Evolutionary conservation across 148 eudicot species (phyloP).

Genomic region (Fagopyrum homotropicum): DNA sequence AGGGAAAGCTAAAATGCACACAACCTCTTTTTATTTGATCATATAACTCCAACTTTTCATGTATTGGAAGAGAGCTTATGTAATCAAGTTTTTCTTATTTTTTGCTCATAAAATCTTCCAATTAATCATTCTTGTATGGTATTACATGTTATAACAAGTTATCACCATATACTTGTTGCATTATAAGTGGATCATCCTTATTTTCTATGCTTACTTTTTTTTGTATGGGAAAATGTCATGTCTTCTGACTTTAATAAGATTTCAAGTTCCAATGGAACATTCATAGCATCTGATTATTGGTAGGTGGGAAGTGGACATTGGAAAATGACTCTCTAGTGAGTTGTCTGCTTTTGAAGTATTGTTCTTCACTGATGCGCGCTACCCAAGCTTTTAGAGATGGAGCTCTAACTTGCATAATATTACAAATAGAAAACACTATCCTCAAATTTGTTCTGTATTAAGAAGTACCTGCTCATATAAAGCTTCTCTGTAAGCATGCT

Average conservation of each 20-base stretch:
- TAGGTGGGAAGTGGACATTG: conserved; percentile 1
- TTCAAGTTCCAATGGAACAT: conserved; percentile 1
- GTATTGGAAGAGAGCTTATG: background rate
- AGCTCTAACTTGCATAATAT: background rate
- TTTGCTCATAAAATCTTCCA: background rate
- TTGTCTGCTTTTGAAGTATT: background rate
- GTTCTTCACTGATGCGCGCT: background rate
- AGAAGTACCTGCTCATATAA: background rate
- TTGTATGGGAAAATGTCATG: background rate
- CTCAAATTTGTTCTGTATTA: background rate
- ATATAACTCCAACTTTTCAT: background rate
- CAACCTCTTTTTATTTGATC: background rate
- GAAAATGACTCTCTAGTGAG: background rate
- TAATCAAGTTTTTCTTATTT: background rate
- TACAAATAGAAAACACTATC: background rate
- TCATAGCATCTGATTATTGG: conserved; percentile 1
- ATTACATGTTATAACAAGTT: background rate
- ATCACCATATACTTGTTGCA: background rate
- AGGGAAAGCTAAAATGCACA: background rate
- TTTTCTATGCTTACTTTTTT: background rate
- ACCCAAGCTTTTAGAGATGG: conserved; percentile 2
- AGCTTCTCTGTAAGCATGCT: background rate
- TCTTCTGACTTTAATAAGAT: conserved; percentile 1
- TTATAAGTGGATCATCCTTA: background rate
- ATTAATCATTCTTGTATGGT: background rate